Evolutionary conservation across 768 basidiomycete species (phyloP).

Genomic region (Termitomyces sp.): DNA sequence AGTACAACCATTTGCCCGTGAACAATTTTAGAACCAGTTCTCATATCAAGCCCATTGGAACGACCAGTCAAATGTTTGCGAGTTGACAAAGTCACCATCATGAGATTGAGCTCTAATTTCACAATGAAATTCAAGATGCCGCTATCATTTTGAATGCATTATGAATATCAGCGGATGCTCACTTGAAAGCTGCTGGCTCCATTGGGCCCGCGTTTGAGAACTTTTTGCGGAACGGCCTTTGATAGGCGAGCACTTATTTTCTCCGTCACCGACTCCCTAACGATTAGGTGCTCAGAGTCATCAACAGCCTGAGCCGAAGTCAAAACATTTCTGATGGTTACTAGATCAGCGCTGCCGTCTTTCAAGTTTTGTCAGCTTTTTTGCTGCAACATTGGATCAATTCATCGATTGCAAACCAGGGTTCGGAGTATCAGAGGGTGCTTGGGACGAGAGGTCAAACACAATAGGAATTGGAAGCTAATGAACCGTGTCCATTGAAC

Average conservation of each 20-base stretch:
- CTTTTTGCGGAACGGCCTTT: too few species aligned
- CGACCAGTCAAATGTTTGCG: background rate
- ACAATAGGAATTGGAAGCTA: background rate
- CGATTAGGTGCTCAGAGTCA: too few species aligned
- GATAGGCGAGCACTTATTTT: too few species aligned
- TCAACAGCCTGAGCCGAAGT: background rate
- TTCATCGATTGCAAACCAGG: background rate
- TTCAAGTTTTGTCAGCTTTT: background rate
- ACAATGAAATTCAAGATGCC: background rate
- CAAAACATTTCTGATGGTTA: background rate
- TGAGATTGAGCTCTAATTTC: background rate
- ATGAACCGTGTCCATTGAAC: background rate
- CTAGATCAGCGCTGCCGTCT: background rate
- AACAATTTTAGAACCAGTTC: background rate
- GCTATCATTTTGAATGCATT: background rate
- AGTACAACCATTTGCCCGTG: background rate
- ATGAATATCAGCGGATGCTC: background rate
- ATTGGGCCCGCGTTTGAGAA: too few species aligned
- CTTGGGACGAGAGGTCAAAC: background rate
- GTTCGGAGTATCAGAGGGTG: background rate
- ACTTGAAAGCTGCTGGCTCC: background rate
- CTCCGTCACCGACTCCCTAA: background rate
- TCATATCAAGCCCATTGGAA: background rate
- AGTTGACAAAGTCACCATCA: background rate
- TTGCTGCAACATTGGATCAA: too few species aligned